Base-by-base conservation (phyloP, 257 asterid species). In the Lycium barbarum region DNA sequence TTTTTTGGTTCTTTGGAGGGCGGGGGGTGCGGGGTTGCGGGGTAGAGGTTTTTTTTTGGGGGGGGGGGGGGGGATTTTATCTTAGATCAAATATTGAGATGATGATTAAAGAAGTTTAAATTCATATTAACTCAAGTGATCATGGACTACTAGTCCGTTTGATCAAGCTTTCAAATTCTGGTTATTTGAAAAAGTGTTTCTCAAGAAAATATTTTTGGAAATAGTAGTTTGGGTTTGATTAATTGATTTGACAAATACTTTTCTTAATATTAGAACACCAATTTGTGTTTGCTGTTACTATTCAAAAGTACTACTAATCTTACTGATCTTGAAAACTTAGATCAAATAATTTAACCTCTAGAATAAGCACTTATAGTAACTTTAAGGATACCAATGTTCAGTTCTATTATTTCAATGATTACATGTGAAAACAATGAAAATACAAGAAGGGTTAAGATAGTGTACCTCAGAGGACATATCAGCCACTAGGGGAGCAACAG, bases 381-480 rank as follows among this genome's bases (percentile, higher is more conserved):
- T 26, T 26, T 26, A 26, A 26, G 33, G 33, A 26, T 26, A 26
- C 33, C 33, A 26, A 26, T 26, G 18, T 43, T n/a, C 18, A 72
- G 0, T 43, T 43, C 14, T 17, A 71, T 7, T 40, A 70, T 43
- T 18, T 45, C 40, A 73, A 20, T 73, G 7, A 51, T 18, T 72
- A n/a, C 5, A 43, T n/a, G 57, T 43, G 57, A 43, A 71, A 70
- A 18, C 13, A 72, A 4, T 72, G 80, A n/a, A n/a, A 72, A 2
- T 72, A n/a, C 11, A 45, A 73, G 12, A 73, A 14, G 49, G 26
- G 14, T 9, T 38, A 13, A 2, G 12, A 76, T 76, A 26, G 9
- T 8, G 85, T 89, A 95, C 99, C 99, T 94, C 94, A 20, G 94
- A 89, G 67, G 98, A 92, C 76, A 86, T 87, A 90, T 90, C 95